phyloP scores from a whole-genome alignment of 1,284 basidiomycete species.

The Trametes hirsuta region DNA sequence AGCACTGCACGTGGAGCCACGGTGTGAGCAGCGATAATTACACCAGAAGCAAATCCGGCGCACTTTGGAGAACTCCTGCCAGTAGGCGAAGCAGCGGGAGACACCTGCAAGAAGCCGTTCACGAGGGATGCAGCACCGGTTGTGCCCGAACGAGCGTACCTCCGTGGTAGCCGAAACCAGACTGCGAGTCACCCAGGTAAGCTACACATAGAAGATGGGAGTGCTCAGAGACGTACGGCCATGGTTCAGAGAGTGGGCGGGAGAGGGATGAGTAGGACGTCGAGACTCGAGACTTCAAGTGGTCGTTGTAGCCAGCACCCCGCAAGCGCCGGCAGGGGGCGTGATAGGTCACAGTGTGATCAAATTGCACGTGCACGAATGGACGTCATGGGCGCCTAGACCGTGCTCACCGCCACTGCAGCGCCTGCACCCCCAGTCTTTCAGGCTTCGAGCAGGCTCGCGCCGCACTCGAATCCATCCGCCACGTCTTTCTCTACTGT shows the following conservation, averaged over 20 bases:
- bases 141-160: constrained; percentile 44
- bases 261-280: constrained; percentile 1
- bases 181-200: constrained; percentile 31
- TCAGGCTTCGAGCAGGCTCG: neutral
- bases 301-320: constrained; percentile 3
- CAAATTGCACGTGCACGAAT: neutral
- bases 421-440: neutral
- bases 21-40: constrained; percentile 1
- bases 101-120: constrained; percentile 55
- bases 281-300: neutral
- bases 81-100: constrained; percentile 90
- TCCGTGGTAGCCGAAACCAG: constrained; percentile 69
- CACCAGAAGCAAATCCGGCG: constrained; percentile 5
- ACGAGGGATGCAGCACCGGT: constrained; percentile 7
- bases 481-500: neutral
- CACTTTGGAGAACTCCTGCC: constrained; percentile 90
- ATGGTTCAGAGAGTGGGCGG: constrained; percentile 29
- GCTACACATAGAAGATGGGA: neutral
- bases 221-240: constrained; percentile 37
- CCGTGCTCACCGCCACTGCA: constrained; percentile 5
- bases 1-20: constrained; percentile 62
- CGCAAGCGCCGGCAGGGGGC: neutral
- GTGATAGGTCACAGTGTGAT: constrained; percentile 16
- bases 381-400: constrained; percentile 13
- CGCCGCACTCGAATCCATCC: neutral